These are phyloP conservation scores for Canariomyces notabilis DNA, from an alignment of 2,329 filamentous ascomycete species.

Conservation along the genomic window DNA sequence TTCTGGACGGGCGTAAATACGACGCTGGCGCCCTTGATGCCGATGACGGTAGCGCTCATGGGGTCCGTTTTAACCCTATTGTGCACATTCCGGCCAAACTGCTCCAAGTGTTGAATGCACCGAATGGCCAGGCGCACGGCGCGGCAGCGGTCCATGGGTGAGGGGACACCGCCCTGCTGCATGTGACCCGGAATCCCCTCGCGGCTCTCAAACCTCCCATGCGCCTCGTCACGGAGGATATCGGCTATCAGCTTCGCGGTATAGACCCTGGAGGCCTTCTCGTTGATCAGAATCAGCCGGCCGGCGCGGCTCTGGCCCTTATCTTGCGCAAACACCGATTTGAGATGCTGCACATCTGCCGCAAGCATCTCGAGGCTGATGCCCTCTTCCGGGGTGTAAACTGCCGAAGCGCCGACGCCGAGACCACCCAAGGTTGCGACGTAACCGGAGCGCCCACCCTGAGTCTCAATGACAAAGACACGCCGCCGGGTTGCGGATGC, in stretches of 20 bases:
- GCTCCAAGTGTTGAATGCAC: conserved; percentile 87
- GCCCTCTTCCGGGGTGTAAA: conserved; percentile 96
- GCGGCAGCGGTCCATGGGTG: conserved; percentile 91
- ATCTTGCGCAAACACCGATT: conserved; percentile 78
- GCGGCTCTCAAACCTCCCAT: conserved; percentile 85
- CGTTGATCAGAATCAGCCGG: conserved; percentile 93
- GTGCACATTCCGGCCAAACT: conserved; percentile 61
- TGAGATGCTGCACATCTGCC: conserved; percentile 82
- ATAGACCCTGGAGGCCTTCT: conserved; percentile 87
- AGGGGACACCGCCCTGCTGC: conserved; percentile 88
- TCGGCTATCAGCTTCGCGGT: conserved; percentile 88
- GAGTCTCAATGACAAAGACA: conserved; percentile 97
- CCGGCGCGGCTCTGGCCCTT: conserved; percentile 84
- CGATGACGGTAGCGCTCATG: conserved; percentile 75
- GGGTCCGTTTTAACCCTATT: conserved; percentile 68
- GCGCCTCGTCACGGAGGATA: conserved; percentile 91
- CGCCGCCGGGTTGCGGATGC: conserved; percentile 88
- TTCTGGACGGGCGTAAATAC: conserved; percentile 79
- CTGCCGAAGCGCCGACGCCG: conserved; percentile 83
- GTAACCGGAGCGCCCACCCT: conserved; percentile 91
- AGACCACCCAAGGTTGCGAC: conserved; percentile 86
- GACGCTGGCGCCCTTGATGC: conserved; percentile 83
- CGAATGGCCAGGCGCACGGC: conserved; percentile 90
- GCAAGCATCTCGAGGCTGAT: conserved; percentile 91
- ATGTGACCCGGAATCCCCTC: conserved; percentile 91